Conservation (phyloP, 2,329 filamentous ascomycete species). For the Aspergillus hiratsukae region DNA sequence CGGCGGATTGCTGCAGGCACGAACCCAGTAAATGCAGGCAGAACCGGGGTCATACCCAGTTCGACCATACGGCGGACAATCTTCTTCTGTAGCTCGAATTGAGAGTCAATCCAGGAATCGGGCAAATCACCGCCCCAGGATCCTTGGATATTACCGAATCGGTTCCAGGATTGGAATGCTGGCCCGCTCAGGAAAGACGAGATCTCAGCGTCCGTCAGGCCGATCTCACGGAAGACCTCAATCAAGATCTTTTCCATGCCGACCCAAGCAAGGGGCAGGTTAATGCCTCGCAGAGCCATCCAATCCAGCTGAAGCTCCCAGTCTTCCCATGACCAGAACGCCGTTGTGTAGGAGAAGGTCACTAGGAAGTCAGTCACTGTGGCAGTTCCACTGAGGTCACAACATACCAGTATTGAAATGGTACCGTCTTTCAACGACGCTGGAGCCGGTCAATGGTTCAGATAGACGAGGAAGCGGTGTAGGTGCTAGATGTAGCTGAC, state of each 20-base stretch:
- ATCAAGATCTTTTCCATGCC: conserved; percentile 50
- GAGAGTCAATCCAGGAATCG: conserved; percentile 44
- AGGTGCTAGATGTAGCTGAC: conserved; percentile 33
- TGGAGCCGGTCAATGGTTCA: conserved; percentile 33
- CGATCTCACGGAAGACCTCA: conserved; percentile 45
- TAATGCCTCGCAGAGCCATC: conserved; percentile 50
- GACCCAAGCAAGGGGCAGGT: conserved; percentile 50
- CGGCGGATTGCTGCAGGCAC: conserved; percentile 43
- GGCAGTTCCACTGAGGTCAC: not conserved
- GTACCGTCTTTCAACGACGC: conserved; percentile 30
- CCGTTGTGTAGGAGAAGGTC: conserved; percentile 49
- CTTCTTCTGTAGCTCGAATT: conserved; percentile 47
- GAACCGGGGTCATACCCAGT: conserved; percentile 50
- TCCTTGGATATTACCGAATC: conserved; percentile 52
- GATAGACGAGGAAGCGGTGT: conserved; percentile 26
- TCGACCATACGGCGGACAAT: conserved; percentile 49
- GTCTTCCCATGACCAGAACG: conserved; percentile 52
- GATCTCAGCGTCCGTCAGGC: conserved; percentile 44
- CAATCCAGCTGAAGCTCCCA: conserved; percentile 53
- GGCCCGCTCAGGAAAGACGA: conserved; percentile 47
- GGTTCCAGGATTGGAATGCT: conserved; percentile 52
- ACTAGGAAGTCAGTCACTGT: conserved; percentile 26
- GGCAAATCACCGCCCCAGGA: conserved; percentile 47
- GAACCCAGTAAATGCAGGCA: conserved; percentile 50
- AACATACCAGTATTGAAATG: conserved; percentile 47